Base-by-base conservation (phyloP, 371 early-diverging fungal species). In the Mucor piriformis region DNA sequence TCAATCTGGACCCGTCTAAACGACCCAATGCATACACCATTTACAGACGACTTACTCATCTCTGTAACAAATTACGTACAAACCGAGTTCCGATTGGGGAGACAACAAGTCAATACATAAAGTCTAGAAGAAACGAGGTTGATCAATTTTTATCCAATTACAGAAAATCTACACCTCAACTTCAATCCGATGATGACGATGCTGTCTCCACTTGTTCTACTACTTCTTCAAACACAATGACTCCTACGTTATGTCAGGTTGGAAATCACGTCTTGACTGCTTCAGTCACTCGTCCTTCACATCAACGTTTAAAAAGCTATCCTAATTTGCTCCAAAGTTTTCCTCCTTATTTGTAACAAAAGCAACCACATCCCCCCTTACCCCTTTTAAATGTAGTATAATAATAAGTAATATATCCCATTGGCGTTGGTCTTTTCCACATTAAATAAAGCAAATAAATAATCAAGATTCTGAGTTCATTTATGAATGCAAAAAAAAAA, bases 11-110 rank as follows among this genome's bases (percentile, higher is more conserved):
- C 29, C 79, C 79, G 8, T 33, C 64, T 3, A 72, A 68, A 32
- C 58, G 78, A 23, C 78, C 78, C 0, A 73, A 54, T 46, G 77
- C 77, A 0, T 77, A 77, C 40, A 67, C 63, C 2, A 59, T 77
- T 0, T 59, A 77, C 42, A 56, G 69, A 10, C 63, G 74, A 42
- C 43, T 68, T 34, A 58, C 43, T 13, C 40, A 33, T 37, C 47
- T 61, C 0, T 57, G 54, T 27, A 27, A 29, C 13, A 47, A 48
- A 32, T 47, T 60, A 20, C 49, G 35, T 7, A n/a, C 42, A 6
- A 42, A 29, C n/a, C 44, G 25, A 13, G 35, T 47, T 0, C 61
- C 61, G 1, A 7, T 66, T 13, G 13, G 61, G 3, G 33, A 48
- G 5, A 25, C 18, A 16, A 66, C 62, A 1, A 16, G 15, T 0